Evolutionary conservation across 2,329 filamentous ascomycete species (phyloP).

Genomic region (Dothiorella sarmentorum): DNA sequence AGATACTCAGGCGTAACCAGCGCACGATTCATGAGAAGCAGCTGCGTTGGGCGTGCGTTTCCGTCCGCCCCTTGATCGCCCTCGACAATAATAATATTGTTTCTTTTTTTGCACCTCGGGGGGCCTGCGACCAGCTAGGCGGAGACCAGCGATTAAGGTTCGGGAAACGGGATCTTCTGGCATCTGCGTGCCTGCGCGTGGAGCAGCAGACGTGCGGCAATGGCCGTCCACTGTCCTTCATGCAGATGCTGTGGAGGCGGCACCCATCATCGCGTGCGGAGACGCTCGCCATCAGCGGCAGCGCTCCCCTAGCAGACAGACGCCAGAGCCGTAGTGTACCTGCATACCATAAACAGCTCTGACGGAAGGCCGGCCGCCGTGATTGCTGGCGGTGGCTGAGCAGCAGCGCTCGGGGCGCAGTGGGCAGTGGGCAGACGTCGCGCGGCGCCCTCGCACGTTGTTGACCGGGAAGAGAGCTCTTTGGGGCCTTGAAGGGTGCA

Average conservation of each 20-base stretch:
- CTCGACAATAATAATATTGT: not conserved
- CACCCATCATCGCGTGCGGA: not conserved
- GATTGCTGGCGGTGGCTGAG: conserved; percentile 15
- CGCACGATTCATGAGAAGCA: not conserved
- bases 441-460: not conserved
- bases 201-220: not conserved
- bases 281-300: not conserved
- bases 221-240: not conserved
- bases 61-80: conserved; percentile 7
- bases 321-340: conserved; percentile 7
- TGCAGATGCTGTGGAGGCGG: not conserved
- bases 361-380: conserved; percentile 7
- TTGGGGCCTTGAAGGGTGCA: not conserved
- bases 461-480: no score
- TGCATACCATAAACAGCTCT: not conserved
- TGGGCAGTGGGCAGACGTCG: conserved; percentile 12
- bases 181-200: not conserved
- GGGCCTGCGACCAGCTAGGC: not conserved
- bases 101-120: conserved; percentile 10
- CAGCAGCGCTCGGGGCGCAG: conserved; percentile 13
- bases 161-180: conserved; percentile 8
- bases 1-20: conserved; percentile 1
- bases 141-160: conserved; percentile 10
- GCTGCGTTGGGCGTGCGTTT: not conserved
- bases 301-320: not conserved